These are phyloP conservation scores for Eimeria acervulina DNA, from an alignment of 169 alveolate genomes.

Conservation along the genomic window DNA sequence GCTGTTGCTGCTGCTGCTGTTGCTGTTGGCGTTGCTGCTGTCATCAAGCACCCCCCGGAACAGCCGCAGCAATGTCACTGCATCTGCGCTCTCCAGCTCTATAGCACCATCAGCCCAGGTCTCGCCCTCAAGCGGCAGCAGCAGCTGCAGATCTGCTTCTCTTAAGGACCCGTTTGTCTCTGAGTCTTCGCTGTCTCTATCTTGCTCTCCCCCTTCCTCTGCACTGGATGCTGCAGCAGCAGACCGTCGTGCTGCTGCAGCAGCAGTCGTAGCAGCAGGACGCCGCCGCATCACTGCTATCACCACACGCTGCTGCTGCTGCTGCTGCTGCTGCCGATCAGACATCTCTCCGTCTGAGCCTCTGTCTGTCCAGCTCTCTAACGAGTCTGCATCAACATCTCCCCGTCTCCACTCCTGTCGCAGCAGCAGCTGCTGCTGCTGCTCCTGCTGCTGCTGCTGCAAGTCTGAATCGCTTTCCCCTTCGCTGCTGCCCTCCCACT, in stretches of 20 bases:
- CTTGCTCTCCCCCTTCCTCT: slow-evolving; percentile 13
- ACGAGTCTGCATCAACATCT: slow-evolving; percentile 57
- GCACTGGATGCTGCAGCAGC: background rate
- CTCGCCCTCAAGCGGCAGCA: slow-evolving; percentile 18
- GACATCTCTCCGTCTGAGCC: slow-evolving; percentile 22
- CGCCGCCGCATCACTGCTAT: slow-evolving; percentile 42
- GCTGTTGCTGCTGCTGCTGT: slow-evolving; percentile 47
- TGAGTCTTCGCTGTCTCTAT: background rate
- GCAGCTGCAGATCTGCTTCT: background rate
- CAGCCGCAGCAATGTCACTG: slow-evolving; percentile 4
- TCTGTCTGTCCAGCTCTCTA: slow-evolving; percentile 60
- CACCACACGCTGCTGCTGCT: slow-evolving; percentile 50
- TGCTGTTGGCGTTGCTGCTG: slow-evolving; percentile 33
- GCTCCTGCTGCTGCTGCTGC: slow-evolving; percentile 63
- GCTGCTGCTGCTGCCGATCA: slow-evolving; percentile 44
- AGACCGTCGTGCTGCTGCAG: slow-evolving; percentile 8
- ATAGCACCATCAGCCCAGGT: slow-evolving; percentile 21
- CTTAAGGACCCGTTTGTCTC: background rate
- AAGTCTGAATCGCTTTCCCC: slow-evolving; percentile 10
- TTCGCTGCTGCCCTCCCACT: slow-evolving; percentile 72
- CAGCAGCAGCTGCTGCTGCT: slow-evolving; percentile 11
- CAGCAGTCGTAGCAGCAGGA: background rate
- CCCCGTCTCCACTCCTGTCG: slow-evolving; percentile 67
- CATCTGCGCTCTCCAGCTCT: background rate
- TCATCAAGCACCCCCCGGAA: slow-evolving; percentile 25